Conservation (phyloP, 192 early-diverging fungal genomes). For the Coemansia sp. region DNA sequence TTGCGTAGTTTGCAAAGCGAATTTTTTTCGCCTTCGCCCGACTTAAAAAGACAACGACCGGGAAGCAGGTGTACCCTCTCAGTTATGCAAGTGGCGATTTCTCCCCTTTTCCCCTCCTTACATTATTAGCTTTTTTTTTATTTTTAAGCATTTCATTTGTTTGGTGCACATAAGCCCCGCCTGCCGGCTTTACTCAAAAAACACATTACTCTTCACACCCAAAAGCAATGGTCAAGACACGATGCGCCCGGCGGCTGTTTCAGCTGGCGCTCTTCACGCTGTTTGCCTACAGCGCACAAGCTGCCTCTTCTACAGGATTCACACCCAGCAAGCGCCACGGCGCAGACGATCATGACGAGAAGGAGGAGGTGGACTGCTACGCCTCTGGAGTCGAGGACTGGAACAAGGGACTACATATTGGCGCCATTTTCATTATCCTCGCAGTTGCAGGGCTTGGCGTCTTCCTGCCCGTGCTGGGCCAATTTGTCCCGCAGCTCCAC, state of each 20-base stretch:
- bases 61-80: conserved; percentile 23
- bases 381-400: conserved; percentile 36
- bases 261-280: neutral
- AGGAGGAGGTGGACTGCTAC: conserved; percentile 26
- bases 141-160: neutral
- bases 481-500: conserved; percentile 27
- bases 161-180: too few relatives aligned
- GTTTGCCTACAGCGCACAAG: conserved; percentile 4
- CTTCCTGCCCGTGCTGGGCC: conserved; percentile 54
- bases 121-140: neutral
- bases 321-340: conserved; percentile 17
- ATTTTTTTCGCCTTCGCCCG: neutral
- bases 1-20: neutral
- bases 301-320: neutral
- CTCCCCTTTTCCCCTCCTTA: neutral
- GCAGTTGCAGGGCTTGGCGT: conserved; percentile 53
- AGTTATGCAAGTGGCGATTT: conserved; percentile 14
- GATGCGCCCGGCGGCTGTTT: neutral
- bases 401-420: conserved; percentile 53
- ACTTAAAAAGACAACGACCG: conserved; percentile 1
- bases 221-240: neutral
- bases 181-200: neutral
- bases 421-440: conserved; percentile 59
- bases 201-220: neutral
- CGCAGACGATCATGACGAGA: conserved; percentile 10